phyloP scores from a whole-genome alignment of 345 rosid species.

The Hypericum perforatum region DNA sequence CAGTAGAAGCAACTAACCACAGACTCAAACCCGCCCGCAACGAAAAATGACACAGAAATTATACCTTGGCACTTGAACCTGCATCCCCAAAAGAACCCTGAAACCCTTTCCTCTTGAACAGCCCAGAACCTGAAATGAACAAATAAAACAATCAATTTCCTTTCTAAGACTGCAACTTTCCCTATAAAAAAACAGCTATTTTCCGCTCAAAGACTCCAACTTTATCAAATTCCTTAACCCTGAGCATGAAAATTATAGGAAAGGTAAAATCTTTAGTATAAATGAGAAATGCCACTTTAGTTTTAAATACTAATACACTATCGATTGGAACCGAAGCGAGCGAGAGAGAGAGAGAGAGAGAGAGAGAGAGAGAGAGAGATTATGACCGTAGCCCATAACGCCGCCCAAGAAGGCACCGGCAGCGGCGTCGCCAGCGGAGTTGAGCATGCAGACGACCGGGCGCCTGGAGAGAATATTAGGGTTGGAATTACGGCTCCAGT shows the following conservation, averaged over 20 bases:
- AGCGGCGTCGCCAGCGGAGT: slow-evolving; percentile 65
- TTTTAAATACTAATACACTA: too few relatives aligned
- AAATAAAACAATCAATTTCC: too few relatives aligned
- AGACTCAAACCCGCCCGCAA: not conserved
- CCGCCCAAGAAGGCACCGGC: slow-evolving; percentile 91
- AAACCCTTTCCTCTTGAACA: slow-evolving; percentile 69
- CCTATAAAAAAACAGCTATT: too few relatives aligned
- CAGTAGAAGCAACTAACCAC: too few relatives aligned
- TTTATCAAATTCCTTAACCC: too few relatives aligned
- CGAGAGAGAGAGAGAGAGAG: not conserved
- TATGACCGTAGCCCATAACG: slow-evolving; percentile 63
- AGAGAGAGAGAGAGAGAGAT: slow-evolving; percentile 10
- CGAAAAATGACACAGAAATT: too few relatives aligned
- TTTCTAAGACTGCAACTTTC: too few relatives aligned
- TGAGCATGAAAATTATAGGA: too few relatives aligned
- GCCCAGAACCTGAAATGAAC: slow-evolving; percentile 52
- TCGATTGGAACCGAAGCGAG: not conserved
- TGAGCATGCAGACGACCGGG: slow-evolving; percentile 47
- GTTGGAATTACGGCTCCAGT: slow-evolving; percentile 18
- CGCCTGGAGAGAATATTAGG: slow-evolving; percentile 1
- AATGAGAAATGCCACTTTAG: too few relatives aligned
- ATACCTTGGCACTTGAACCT: slow-evolving; percentile 84
- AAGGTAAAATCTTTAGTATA: too few relatives aligned
- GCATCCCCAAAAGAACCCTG: slow-evolving; percentile 77
- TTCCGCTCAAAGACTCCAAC: too few relatives aligned